phyloP scores from a whole-genome alignment of 2,329 filamentous ascomycete genomes.

The Colletotrichum paranaense region DNA sequence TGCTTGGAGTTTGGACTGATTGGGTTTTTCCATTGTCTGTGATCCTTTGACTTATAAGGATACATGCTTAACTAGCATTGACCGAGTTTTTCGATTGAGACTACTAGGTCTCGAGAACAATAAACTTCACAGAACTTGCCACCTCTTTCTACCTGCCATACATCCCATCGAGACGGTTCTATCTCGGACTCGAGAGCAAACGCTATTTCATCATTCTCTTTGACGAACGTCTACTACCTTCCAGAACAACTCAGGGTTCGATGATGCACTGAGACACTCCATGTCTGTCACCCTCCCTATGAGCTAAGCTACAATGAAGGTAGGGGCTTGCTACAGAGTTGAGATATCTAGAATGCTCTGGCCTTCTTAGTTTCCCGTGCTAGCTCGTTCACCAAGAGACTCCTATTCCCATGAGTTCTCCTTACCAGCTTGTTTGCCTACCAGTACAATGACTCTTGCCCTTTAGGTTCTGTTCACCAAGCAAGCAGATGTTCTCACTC shows the following conservation, averaged over 20 bases:
- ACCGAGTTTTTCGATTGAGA: background rate
- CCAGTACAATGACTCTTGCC: too few species aligned
- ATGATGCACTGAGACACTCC: background rate
- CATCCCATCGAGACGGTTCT: background rate
- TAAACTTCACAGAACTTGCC: background rate
- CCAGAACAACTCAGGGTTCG: background rate
- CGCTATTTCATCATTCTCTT: background rate
- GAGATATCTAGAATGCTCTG: too few species aligned
- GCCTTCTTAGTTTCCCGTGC: too few species aligned
- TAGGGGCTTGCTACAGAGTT: background rate
- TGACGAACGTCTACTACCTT: background rate
- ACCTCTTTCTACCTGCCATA: background rate
- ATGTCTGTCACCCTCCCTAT: background rate
- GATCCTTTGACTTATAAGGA: background rate
- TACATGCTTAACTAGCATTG: background rate
- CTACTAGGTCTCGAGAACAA: background rate
- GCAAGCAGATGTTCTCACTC: too few species aligned
- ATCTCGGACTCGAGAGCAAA: too few species aligned
- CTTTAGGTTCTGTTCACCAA: too few species aligned
- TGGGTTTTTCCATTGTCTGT: background rate
- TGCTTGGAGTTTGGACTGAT: slow-evolving; percentile 19
- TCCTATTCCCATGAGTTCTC: too few species aligned
- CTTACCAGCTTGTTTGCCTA: too few species aligned
- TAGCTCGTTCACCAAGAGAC: too few species aligned
- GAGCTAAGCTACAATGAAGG: background rate